Evolutionary conservation across 257 asterid genomes (phyloP), one percentile per base, ranked within the genome.

Genomic region (Nicotiana noctiflora): DNA sequence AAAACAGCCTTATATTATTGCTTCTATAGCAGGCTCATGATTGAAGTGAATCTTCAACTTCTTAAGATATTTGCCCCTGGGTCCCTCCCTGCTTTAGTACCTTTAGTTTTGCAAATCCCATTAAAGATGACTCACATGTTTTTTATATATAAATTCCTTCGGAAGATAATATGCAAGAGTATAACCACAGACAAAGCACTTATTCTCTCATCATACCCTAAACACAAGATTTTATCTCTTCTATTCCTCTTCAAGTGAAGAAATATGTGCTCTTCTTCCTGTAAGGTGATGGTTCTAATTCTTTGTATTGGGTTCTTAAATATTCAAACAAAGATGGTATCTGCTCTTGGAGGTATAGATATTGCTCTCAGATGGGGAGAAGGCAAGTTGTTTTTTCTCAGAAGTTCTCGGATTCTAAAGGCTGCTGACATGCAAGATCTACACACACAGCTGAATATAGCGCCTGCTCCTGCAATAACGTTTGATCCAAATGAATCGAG

Each of bases 1-100:
- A 90, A 88, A 88, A 84, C 94, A 92, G 93, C 94, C 97, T 92
- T 91, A 81, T 80, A 46, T 84, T 81, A 8, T n/a, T 57, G 63
- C 63, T 57, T 57, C 27, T n/a, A 3, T 57, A 23, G 84, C 87
- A 86, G 84, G 89, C 97, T 90, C 85, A 88, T 93, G 84, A 93
- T 92, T 93, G 92, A 87, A 75, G 75, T 92, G 86, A 92, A 92
- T 91, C 92, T 77, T 31, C 63, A 57, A 80, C 81, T 90, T 88
- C 81, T 89, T 82, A 85, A 81, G 61, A 67, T 84, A 6, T 57
- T 57, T 88, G 84, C 86, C 67, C 82, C 82, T 81, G 67, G 78
- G 79, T 77, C 83, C 89, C 84, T 88, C 85, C 76, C 70, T 82
- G 34, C 93, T 93, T 91, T 92, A 80, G 21, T 85, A 40, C 77